Conservation (phyloP, 441 rosid species). For the Biscutella laevigata region DNA sequence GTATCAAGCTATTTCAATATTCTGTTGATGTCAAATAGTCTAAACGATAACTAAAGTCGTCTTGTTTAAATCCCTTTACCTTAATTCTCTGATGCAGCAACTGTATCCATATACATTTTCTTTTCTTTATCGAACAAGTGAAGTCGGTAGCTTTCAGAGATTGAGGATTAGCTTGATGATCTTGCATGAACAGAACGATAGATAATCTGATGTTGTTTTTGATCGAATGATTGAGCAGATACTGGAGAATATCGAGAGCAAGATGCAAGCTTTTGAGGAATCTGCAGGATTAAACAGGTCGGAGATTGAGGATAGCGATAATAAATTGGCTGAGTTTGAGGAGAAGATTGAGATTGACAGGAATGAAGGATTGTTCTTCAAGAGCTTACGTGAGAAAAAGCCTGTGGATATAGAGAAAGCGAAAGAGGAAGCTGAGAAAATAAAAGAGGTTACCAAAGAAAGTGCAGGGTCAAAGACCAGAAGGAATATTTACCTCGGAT, state of each 20-base stretch:
- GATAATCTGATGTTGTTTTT: neutral
- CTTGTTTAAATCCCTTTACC: neutral
- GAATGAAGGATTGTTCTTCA: constrained; percentile 85
- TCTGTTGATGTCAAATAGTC: neutral
- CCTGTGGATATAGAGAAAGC: constrained; percentile 45
- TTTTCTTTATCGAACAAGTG: neutral
- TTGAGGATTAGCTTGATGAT: constrained; percentile 8
- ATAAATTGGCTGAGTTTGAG: constrained; percentile 57
- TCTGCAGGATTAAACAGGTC: constrained; percentile 50
- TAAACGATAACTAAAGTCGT: too few relatives aligned
- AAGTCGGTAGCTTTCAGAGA: constrained; percentile 7
- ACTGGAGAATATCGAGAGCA: constrained; percentile 70
- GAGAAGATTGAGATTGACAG: constrained; percentile 54
- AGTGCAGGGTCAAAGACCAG: constrained; percentile 52
- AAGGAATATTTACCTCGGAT: constrained; percentile 58
- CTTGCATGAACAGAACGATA: constrained; percentile 1
- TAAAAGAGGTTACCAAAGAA: constrained; percentile 40
- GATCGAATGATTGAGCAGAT: constrained; percentile 43
- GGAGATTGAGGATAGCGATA: constrained; percentile 62
- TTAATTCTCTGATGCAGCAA: constrained; percentile 6
- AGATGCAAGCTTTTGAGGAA: constrained; percentile 85
- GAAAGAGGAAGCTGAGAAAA: constrained; percentile 46
- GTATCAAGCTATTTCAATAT: constrained; percentile 11
- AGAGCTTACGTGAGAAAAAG: constrained; percentile 50
- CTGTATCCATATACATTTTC: neutral